These are phyloP conservation scores for Picochlorum sp. DNA, from an alignment of 139 green algal species.

Conservation along the genomic window DNA sequence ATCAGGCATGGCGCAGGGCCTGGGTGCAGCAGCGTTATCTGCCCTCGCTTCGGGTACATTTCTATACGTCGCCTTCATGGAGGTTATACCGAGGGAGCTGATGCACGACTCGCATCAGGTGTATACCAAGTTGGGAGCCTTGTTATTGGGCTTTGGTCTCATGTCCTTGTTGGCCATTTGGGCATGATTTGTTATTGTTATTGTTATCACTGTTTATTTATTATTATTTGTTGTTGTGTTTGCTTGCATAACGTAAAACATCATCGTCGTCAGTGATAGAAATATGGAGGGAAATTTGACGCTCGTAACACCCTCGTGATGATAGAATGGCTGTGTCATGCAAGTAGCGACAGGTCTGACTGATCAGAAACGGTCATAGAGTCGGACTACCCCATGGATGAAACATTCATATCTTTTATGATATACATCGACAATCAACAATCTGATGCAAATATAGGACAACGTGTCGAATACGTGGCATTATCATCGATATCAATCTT, in stretches of 20 bases:
- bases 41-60: slow-evolving; percentile 70
- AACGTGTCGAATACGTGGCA: too few species aligned
- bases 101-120: slow-evolving; percentile 16
- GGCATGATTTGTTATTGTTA: slow-evolving; percentile 37
- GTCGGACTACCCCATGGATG: too few species aligned
- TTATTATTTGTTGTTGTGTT: background rate
- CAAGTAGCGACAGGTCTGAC: too few species aligned
- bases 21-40: slow-evolving; percentile 38
- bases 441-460: too few species aligned
- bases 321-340: too few species aligned
- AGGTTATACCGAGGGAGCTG: slow-evolving; percentile 68
- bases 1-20: slow-evolving; percentile 25
- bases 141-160: slow-evolving; percentile 49
- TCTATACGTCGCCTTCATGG: slow-evolving; percentile 74
- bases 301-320: too few species aligned
- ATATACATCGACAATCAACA: too few species aligned
- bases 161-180: slow-evolving; percentile 72
- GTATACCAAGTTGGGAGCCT: slow-evolving; percentile 37
- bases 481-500: too few species aligned
- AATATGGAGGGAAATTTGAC: too few species aligned
- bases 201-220: background rate
- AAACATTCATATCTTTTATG: too few species aligned
- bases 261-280: too few species aligned
- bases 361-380: too few species aligned
- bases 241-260: background rate